Conservation (phyloP, 306 rosid genomes). For the Quercus gilva region DNA sequence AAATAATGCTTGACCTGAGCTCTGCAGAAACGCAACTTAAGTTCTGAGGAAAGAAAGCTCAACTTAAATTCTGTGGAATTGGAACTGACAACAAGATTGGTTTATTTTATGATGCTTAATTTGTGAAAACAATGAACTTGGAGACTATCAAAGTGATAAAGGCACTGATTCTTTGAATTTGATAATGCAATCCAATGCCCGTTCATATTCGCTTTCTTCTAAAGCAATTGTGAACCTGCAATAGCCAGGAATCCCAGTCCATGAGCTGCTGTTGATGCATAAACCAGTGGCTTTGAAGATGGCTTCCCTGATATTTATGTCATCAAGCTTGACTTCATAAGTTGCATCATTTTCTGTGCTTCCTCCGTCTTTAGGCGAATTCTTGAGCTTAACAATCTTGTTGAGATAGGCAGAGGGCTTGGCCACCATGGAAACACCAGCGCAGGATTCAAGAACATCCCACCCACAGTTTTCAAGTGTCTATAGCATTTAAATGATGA, state of each 20-base stretch:
- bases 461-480: constrained; percentile 75
- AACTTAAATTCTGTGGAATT: not conserved
- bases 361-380: constrained; percentile 23
- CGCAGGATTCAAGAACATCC: constrained; percentile 76
- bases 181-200: constrained; percentile 77
- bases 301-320: constrained; percentile 69
- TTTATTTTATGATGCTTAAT: not conserved
- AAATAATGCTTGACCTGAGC: too few relatives aligned
- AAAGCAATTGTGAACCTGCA: constrained; percentile 84
- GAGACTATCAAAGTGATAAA: constrained; percentile 11
- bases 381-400: constrained; percentile 51
- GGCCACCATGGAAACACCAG: constrained; percentile 88
- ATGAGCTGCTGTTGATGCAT: constrained; percentile 87
- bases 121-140: not conserved
- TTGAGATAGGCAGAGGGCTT: constrained; percentile 73
- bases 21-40: too few relatives aligned
- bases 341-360: constrained; percentile 26
- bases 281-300: constrained; percentile 72
- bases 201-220: constrained; percentile 70
- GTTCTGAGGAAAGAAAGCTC: not conserved
- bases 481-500: constrained; percentile 30
- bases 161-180: constrained; percentile 46
- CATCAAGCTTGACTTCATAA: constrained; percentile 49
- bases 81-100: not conserved
- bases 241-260: constrained; percentile 97